phyloP scores from a whole-genome alignment of 2,329 filamentous ascomycete species.

The Stagonosporopsis cucurbitacearum region DNA sequence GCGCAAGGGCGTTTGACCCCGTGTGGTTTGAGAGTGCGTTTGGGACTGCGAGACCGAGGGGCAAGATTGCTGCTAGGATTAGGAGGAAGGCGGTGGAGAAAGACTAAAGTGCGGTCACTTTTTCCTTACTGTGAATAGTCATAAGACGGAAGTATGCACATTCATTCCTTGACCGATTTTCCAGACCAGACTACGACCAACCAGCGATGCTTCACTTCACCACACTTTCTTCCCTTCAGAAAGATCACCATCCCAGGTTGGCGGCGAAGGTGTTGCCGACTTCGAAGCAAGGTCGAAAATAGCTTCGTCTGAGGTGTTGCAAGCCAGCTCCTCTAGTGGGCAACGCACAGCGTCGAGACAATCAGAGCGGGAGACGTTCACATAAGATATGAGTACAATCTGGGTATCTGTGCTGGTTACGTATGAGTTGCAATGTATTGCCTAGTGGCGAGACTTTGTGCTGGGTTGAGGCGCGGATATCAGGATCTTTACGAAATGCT shows the following conservation, averaged over 20 bases:
- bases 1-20: background rate
- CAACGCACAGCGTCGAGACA: background rate
- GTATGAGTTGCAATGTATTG: background rate
- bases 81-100: background rate
- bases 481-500: background rate
- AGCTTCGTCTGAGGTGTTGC: background rate
- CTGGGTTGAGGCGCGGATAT: background rate
- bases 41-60: constrained; percentile 1
- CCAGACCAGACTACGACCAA: too few relatives aligned
- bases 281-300: background rate
- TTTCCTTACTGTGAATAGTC: background rate
- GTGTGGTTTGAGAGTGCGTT: background rate
- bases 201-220: too few relatives aligned
- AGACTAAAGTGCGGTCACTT: background rate
- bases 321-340: background rate
- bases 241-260: too few relatives aligned
- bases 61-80: background rate
- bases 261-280: background rate
- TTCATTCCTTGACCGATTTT: too few relatives aligned
- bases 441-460: background rate
- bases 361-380: background rate
- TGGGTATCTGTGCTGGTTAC: background rate
- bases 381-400: background rate
- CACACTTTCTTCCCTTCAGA: too few relatives aligned
- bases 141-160: background rate